A percentile compares a stretch with the other conserved stretches of the same genome.
Conservation (phyloP, 225 moss, liverwort and hornwort genomes). For the Polytrichum formosum region DNA sequence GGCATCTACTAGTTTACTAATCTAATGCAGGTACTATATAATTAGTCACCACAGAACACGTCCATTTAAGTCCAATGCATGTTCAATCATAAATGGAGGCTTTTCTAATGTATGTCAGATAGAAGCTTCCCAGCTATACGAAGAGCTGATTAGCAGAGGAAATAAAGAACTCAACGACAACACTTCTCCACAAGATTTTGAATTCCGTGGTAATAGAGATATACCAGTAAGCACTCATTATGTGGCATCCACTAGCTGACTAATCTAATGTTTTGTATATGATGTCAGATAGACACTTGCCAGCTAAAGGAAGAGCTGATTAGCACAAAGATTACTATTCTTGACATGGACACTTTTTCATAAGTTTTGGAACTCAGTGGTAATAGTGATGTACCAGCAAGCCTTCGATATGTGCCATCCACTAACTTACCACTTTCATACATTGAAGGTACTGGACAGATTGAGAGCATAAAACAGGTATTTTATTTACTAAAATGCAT, state of each 20-base stretch:
- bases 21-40: no score
- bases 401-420: constrained; percentile 4
- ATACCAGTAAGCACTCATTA: constrained; percentile 2
- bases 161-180: no score
- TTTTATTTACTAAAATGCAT: no score
- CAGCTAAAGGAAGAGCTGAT: constrained; percentile 23
- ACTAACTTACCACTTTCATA: no score
- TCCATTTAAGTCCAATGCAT: no score
- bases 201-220: constrained; percentile 4
- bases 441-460: no score
- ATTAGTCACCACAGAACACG: no score
- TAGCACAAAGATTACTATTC: constrained; percentile 14
- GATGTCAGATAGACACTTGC: constrained; percentile 16
- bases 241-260: background rate
- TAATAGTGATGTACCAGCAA: constrained; percentile 5
- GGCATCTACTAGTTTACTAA: background rate
- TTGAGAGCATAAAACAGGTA: no score
- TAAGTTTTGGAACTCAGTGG: constrained; percentile 36
- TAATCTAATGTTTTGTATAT: background rate
- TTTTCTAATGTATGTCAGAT: no score
- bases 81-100: no score
- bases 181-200: background rate
- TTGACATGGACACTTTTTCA: constrained; percentile 21
- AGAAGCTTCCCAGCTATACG: no score
- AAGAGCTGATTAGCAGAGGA: no score